phyloP scores from a whole-genome alignment of 129 eudicot genomes.

The Helichrysum umbraculigerum region DNA sequence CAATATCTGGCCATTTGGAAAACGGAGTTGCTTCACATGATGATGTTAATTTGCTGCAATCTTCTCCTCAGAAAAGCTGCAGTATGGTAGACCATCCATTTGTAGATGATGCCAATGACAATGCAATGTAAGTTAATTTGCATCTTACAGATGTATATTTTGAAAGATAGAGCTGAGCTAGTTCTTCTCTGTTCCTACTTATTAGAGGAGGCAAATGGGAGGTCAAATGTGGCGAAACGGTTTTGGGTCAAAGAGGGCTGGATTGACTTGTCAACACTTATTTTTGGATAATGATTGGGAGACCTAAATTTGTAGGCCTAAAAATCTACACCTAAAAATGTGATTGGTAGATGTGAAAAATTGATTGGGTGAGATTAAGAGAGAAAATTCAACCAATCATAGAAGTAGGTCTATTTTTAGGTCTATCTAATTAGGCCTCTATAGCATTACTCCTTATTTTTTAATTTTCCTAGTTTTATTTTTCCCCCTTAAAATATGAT shows the following conservation, averaged over 20 bases:
- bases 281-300: no score
- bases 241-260: neutral
- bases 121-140: conserved; percentile 49
- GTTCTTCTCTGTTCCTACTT: neutral
- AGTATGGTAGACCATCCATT: conserved; percentile 26
- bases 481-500: neutral
- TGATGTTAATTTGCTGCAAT: conserved; percentile 25
- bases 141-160: conserved; percentile 4
- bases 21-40: conserved; percentile 31
- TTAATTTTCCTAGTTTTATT: neutral
- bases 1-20: conserved; percentile 31
- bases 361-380: no score
- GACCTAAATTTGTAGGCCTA: no score
- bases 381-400: no score
- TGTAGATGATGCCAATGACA: conserved; percentile 35
- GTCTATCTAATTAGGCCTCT: no score
- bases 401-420: no score
- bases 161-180: neutral
- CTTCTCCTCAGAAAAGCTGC: conserved; percentile 36
- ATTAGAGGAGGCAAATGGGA: neutral
- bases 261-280: neutral
- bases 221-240: neutral
- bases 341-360: no score
- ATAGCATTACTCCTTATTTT: no score
- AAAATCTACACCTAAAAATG: no score